Conservation (phyloP, 306 rosid species). For the Prosopis cineraria region DNA sequence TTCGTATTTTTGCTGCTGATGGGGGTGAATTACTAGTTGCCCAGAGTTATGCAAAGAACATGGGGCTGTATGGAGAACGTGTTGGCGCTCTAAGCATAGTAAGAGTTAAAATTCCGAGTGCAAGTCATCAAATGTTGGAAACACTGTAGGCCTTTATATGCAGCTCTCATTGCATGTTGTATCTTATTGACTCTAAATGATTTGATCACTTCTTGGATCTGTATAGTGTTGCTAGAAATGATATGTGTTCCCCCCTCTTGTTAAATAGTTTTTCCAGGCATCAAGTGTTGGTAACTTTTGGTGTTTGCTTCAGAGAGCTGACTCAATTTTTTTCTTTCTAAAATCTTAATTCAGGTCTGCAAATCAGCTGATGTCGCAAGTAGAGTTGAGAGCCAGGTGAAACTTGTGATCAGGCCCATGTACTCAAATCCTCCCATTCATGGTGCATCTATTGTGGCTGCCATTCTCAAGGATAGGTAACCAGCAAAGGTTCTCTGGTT, state of each 20-base stretch:
- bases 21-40: conserved; percentile 89
- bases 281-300: conserved; percentile 13
- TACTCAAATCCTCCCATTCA: conserved; percentile 98
- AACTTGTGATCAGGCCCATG: conserved; percentile 98
- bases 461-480: conserved; percentile 90
- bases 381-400: conserved; percentile 94
- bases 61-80: conserved; percentile 99
- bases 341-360: conserved; percentile 59
- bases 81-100: conserved; percentile 97
- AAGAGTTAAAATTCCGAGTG: conserved; percentile 39
- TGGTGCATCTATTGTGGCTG: conserved; percentile 95
- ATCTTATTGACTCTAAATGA: not conserved
- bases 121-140: conserved; percentile 22
- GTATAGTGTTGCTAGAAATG: not conserved
- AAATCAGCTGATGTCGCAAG: conserved; percentile 81
- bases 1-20: conserved; percentile 92
- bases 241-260: not conserved
- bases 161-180: not conserved
- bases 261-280: not conserved
- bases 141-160: not conserved
- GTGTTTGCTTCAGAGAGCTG: conserved; percentile 13
- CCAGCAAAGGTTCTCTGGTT: conserved; percentile 5
- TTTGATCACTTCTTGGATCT: conserved; percentile 25
- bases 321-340: not conserved
- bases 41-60: conserved; percentile 97